phyloP scores from a whole-genome alignment of 2,329 filamentous ascomycete species.

The Alternaria sp. region DNA sequence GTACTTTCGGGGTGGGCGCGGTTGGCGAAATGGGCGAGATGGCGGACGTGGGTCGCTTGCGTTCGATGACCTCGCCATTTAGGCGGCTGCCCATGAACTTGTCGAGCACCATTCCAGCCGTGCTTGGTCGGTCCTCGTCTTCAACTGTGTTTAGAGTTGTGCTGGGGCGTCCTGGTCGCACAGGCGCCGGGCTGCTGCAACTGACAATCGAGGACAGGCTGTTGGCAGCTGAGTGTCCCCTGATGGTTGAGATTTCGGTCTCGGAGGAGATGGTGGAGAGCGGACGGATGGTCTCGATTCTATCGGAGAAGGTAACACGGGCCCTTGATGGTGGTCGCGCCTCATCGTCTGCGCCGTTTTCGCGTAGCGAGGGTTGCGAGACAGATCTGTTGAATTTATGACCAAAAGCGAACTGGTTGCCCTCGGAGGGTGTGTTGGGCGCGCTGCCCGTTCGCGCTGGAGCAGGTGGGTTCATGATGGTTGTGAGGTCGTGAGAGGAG shows the following conservation, averaged over 20 bases:
- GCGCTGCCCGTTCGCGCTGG: conserved; percentile 67
- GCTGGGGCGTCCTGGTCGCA: conserved; percentile 48
- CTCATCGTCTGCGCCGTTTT: conserved; percentile 33
- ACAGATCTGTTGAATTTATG: conserved; percentile 46
- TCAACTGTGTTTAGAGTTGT: conserved; percentile 49
- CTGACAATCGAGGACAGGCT: conserved; percentile 82
- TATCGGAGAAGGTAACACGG: conserved; percentile 83
- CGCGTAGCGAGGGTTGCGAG: conserved; percentile 48
- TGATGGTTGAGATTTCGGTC: conserved; percentile 72
- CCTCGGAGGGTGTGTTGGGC: conserved; percentile 64
- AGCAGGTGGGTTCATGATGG: conserved; percentile 67
- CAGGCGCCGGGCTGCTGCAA: conserved; percentile 55
- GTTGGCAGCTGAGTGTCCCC: conserved; percentile 75
- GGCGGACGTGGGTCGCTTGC: conserved; percentile 48
- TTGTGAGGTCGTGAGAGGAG: conserved; percentile 80
- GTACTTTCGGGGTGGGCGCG: conserved; percentile 12
- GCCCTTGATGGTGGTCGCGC: conserved; percentile 58
- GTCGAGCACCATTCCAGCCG: conserved; percentile 73
- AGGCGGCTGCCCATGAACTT: conserved; percentile 34
- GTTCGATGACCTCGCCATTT: conserved; percentile 31
- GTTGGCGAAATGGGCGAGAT: conserved; percentile 30
- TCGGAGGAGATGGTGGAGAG: conserved; percentile 85
- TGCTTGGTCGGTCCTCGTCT: conserved; percentile 64
- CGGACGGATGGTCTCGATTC: conserved; percentile 81
- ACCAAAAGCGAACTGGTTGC: conserved; percentile 47